Evolutionary conservation across 208 protist species (phyloP), one percentile per base, ranked within the genome.

Genomic region (Porcisia hertigi): DNA sequence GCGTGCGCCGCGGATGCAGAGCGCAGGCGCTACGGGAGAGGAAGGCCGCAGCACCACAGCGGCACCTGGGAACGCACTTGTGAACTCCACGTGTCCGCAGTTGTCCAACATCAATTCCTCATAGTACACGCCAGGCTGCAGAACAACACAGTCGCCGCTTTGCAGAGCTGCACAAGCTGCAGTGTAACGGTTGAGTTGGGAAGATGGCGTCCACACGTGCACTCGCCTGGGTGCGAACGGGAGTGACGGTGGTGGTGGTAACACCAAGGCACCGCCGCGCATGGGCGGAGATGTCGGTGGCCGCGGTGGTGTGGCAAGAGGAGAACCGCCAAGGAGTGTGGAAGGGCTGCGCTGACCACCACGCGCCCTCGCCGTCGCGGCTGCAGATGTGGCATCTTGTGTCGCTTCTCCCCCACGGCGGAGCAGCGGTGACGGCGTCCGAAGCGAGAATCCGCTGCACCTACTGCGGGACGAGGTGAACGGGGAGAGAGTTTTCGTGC

Each of bases 121-220:
- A 62, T 86, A 75, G 78, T 95, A 95, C 12, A 91, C 81, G 18
- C 91, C 91, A 4, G 88, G 88, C 67, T 86, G 70, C 52, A 95
- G 81, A 47, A 77, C 55, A 23, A 93, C 41, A 36, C 81, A 83
- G 71, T 84, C 83, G 8, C 80, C 75, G 8, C 69, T 49, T 18
- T 18, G 11, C 73, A 82, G n/a, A 2, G 71, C 47, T 4, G 63
- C 25, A 69, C 73, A 75, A 39, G 25, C 9, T 1, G 41, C 58
- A 9, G 58, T 11, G 72, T 77, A 77, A 25, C 52, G 58, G 52
- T 75, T 75, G 39, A 43, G 25, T 39, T 65, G 41, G 14, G 52
- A 16, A 1, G 14, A 43, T 7, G 79, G 79, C 47, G 58, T 54
- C 73, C 72, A 83, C 41, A 54, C 53, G 14, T 73, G 25, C 69